A percentile compares a stretch with the other conserved stretches of the same genome.
Conservation (phyloP, 306 rosid genomes). For the Fagus sylvatica region DNA sequence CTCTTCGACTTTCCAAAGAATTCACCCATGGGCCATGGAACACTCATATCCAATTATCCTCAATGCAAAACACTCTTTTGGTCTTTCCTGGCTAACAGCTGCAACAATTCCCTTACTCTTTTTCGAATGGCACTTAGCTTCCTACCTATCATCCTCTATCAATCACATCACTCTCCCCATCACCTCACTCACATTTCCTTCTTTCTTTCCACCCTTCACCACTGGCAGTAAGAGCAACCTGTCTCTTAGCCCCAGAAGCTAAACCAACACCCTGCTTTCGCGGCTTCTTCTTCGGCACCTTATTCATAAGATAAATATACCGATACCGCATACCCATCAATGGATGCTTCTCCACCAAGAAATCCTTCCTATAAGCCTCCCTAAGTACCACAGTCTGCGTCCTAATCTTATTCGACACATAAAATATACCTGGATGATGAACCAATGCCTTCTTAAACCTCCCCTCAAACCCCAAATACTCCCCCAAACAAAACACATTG, state of each 20-base stretch:
- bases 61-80: neutral
- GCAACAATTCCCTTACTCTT: neutral
- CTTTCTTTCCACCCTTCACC: neutral
- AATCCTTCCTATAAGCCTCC: slow-evolving; percentile 74
- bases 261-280: slow-evolving; percentile 18
- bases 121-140: neutral
- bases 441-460: slow-evolving; percentile 72
- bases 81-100: neutral
- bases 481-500: slow-evolving; percentile 52
- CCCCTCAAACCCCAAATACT: slow-evolving; percentile 68
- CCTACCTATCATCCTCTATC: neutral
- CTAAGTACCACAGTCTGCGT: slow-evolving; percentile 79
- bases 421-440: slow-evolving; percentile 86
- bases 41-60: neutral
- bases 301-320: slow-evolving; percentile 68
- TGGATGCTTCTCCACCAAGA: slow-evolving; percentile 68
- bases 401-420: slow-evolving; percentile 71
- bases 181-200: neutral
- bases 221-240: neutral
- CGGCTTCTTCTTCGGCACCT: slow-evolving; percentile 24
- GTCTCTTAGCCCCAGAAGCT: slow-evolving; percentile 1
- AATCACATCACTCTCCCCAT: neutral
- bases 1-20: neutral
- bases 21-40: neutral
- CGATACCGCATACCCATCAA: slow-evolving; percentile 67